phyloP scores from a whole-genome alignment of 2,329 filamentous ascomycete genomes.

The Trichoderma atroviride region DNA sequence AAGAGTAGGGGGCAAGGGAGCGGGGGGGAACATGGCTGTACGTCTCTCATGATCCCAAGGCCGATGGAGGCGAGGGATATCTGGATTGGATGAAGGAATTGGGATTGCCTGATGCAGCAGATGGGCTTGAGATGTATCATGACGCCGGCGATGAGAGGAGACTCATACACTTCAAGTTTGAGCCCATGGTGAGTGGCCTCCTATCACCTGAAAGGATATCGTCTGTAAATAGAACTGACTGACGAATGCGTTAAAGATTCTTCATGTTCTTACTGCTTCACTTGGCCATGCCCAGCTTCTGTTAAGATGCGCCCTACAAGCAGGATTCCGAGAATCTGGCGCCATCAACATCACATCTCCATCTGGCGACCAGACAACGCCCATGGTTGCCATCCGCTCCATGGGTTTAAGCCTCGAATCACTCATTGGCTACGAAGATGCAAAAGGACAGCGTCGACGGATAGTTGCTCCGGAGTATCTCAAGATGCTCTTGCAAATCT shows the following conservation, averaged over 20 bases:
- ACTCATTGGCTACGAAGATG: conserved; percentile 63
- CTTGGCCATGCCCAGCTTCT: conserved; percentile 73
- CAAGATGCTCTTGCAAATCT: conserved; percentile 64
- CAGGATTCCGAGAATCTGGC: conserved; percentile 89
- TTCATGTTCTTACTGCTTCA: conserved; percentile 82
- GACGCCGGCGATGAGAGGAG: conserved; percentile 37
- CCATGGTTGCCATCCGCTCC: conserved; percentile 83
- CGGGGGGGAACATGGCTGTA: conserved; percentile 83
- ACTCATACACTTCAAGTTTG: conserved; percentile 85
- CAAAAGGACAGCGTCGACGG: conserved; percentile 43
- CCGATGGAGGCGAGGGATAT: background rate
- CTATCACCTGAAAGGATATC: background rate
- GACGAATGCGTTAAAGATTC: conserved; percentile 63
- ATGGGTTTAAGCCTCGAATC: conserved; percentile 82
- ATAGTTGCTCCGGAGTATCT: conserved; percentile 71
- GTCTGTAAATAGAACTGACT: background rate
- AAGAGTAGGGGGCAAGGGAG: conserved; percentile 80
- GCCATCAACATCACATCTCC: conserved; percentile 65
- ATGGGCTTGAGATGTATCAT: background rate
- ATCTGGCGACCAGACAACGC: conserved; percentile 47
- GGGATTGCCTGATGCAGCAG: conserved; percentile 31
- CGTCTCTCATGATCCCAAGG: conserved; percentile 75
- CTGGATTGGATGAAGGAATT: conserved; percentile 40
- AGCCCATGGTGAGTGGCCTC: conserved; percentile 77
- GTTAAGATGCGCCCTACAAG: conserved; percentile 73